Percentiles rank a stretch among this genome's conserved stretches.
Evolutionary conservation across 495 filamentous ascomycete species (phyloP).

Genomic region (Penicillium ucsense): DNA sequence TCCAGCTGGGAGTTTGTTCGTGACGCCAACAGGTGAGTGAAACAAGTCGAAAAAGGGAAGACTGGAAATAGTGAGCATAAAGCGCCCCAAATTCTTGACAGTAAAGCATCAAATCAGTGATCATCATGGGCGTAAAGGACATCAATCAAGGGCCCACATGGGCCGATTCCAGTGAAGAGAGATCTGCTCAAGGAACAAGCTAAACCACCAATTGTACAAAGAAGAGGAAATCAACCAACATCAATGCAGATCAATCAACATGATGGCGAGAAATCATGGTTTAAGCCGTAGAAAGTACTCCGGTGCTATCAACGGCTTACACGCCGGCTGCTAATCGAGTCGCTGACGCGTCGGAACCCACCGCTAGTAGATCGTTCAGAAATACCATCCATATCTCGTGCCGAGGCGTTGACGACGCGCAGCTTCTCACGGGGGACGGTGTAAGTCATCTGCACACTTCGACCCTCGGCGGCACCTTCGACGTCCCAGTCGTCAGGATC

Average conservation of each 20-base stretch:
- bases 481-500: slow-evolving; percentile 74
- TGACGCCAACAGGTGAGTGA: too few relatives aligned
- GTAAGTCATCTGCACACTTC: slow-evolving; percentile 88
- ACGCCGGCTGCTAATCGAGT: slow-evolving; percentile 1
- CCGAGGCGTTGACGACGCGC: slow-evolving; percentile 68
- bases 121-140: slow-evolving; percentile 9
- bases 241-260: neutral
- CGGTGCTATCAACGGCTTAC: slow-evolving; percentile 3
- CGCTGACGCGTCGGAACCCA: slow-evolving; percentile 13
- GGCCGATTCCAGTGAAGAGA: slow-evolving; percentile 4
- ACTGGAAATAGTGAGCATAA: neutral
- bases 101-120: slow-evolving; percentile 2
- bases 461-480: slow-evolving; percentile 66
- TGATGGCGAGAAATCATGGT: neutral
- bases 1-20: too few relatives aligned
- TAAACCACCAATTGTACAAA: slow-evolving; percentile 1
- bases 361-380: slow-evolving; percentile 23
- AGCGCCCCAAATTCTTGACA: neutral
- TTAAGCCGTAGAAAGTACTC: neutral
- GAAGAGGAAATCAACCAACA: neutral
- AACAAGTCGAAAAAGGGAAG: neutral
- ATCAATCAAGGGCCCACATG: slow-evolving; percentile 6
- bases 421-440: slow-evolving; percentile 79
- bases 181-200: neutral
- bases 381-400: slow-evolving; percentile 24